Evolutionary conservation across 176 grass and related monocot genomes (phyloP), one percentile per base, ranked within the genome.

Genomic region (Echinochloa phyllopogon): DNA sequence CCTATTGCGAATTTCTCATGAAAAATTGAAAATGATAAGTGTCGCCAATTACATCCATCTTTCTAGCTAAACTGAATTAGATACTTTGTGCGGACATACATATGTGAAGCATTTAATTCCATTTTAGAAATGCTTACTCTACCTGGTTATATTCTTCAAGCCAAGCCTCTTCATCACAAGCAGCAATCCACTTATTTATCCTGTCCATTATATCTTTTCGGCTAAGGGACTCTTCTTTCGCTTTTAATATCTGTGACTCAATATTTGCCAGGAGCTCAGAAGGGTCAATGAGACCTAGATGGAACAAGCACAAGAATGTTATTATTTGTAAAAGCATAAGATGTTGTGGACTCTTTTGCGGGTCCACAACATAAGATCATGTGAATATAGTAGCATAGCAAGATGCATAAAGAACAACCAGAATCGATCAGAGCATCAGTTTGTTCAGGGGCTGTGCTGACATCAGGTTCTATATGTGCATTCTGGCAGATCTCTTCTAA

Each of bases 91-190:
- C 6, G 52, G 29, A 10, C 13, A 53, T 49, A 39, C 5, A 81
- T 57, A 50, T 83, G 48, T 60, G 67, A 73, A 41, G 73, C 74
- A 85, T 69, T 85, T 82, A 39, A 51, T 60, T 84, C 42, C 16
- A 81, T 41, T 61, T 16, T 16, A 61, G 73, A 45, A 72, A 33
- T 45, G 36, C 66, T 77, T 83, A 33, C 59, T 51, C 37, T 89
- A 99, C 97, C 85, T 96, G 89, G 84, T 94, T 99, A 84, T 99
- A 99, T 87, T 99, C 93, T 86, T 99, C 88, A 84, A 99, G 94
- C 94, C 97, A 99, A 55, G 68, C 83, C 80, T 96, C 97, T 89
- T 96, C 94, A 82, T 94, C 94, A 80, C 92, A 99, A 69, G 97
- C 94, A 65, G 90, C 86, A 77, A 94, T 89, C 94, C 94, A 99